Base-by-base conservation (phyloP, 2,329 filamentous ascomycete species). In the Thielaviopsis populi region DNA sequence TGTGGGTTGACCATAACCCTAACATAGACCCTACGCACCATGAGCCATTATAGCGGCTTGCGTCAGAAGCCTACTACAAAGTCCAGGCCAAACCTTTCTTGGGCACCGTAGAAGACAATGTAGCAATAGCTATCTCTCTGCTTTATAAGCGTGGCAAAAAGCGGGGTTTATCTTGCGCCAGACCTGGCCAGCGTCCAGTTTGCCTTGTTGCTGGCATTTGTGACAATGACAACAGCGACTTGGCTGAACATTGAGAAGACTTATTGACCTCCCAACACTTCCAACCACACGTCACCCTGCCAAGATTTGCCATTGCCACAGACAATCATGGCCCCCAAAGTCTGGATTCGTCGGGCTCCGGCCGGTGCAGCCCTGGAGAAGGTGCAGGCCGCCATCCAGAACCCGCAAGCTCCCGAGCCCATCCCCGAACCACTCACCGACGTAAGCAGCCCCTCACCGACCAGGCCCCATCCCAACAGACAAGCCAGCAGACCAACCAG, bases 361-460 rank as follows among this genome's bases (percentile, higher is more conserved):
- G 27, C 27, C 27, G 53, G 27, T 19, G 53, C 15, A 3, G 27
- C 53, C 17, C 53, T 56, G n/a, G 17, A 56, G 27, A 56, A 56
- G 30, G 15, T 56, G 13, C 53, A 56, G 17, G 13, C 53, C 2
- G 53, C 53, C 15, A 56, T 56, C 46, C 46, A 37, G 53, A 37
- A 33, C 17, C 27, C 53, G 0, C 24, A 56, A n/a, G 53, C 27
- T 15, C 53, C 27, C 15, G 17, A 73, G 72, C 66, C 68, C 15
- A 70, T 56, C 19, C 53, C 27, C 24, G 15, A 13, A 37, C 53
- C 53, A 3, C 30, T 15, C 27, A 56, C 15, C 8, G 53, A 56
- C 3, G 53, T 56, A 37, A 56, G 53, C 19, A 56, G 30, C 19
- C 22, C 19, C 30, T 6, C 11, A 6, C 41, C 11, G 41, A 3